Base-by-base conservation (phyloP, 2,329 filamentous ascomycete species). In the Phaeosphaeriaceae sp. region DNA sequence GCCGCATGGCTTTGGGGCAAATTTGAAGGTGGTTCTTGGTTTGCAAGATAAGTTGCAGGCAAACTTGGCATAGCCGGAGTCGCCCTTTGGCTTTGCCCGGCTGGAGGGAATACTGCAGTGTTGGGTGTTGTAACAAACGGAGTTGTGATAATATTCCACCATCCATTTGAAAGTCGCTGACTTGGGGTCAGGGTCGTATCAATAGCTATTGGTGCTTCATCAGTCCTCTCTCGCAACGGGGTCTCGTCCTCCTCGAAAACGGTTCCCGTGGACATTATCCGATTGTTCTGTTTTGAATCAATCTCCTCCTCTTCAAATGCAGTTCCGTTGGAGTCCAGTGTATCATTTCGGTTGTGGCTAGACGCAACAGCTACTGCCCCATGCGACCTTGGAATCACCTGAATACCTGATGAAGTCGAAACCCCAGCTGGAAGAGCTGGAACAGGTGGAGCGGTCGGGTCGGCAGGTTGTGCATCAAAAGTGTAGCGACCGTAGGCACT, bases 61-160 rank as follows among this genome's bases (percentile, higher is more conserved):
- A 73, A 46, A 29, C 54, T 61, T 11, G 72, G 72, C 17, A 74
- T 61, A 17, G 65, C 63, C 18, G 71, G 71, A n/a, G 64, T 70
- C 26, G 46, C 60, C 6, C 64, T 58, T 0, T 32, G 54, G 9
- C 58, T 54, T 5, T 51, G 56, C 6, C 57, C 65, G 20, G 52
- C 58, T 42, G 66, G 61, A 4, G 66, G 67, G 63, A 70, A 75
- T 43, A 72, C 65, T 42, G 67, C 61, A 48, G 72, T 63, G 61
- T 68, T 57, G 38, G 72, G 56, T 52, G 77, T 68, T 43, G 67
- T 63, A 18, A 71, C 65, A 62, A 91, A 91, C 0, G 88, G 88
- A 1, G 88, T 89, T 6, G 83, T 86, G 46, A 92, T 84, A 57
- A 89, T 81, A 61, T 90, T 89, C 88, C 88, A 92, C 88, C 88